Evolutionary conservation across 352 stramenopile species (phyloP).

Genomic region (Phytophthora constricta): DNA sequence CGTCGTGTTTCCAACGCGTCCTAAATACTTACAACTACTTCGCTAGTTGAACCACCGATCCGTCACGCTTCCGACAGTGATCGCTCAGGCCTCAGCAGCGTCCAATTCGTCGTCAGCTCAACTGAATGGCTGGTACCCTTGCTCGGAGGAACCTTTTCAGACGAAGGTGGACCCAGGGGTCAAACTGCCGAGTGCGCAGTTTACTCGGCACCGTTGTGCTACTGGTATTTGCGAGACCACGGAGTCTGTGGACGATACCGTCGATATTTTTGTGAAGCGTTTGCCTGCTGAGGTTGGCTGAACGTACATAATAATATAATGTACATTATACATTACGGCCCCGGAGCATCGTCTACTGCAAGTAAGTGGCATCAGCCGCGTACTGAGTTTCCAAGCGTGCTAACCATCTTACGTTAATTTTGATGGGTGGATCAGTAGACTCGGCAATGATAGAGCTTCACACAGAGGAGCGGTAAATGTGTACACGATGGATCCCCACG

Average conservation of each 20-base stretch:
- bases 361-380: conserved; percentile 27
- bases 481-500: conserved; percentile 62
- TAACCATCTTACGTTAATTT: neutral
- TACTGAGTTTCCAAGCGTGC: too few species aligned
- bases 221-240: conserved; percentile 33
- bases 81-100: conserved; percentile 3
- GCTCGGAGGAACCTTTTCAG: conserved; percentile 36
- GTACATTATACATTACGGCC: conserved; percentile 51
- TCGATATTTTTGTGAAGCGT: conserved; percentile 52
- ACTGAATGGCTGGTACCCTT: conserved; percentile 44
- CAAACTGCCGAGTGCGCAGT: conserved; percentile 41
- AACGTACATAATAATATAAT: conserved; percentile 25
- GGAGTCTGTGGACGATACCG: conserved; percentile 7
- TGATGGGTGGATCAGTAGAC: conserved; percentile 39
- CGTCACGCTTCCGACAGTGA: conserved; percentile 7
- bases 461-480: conserved; percentile 44
- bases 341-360: conserved; percentile 39
- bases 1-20: too few species aligned
- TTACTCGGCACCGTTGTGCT: conserved; percentile 41
- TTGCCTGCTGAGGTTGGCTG: conserved; percentile 20
- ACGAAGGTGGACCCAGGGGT: conserved; percentile 11
- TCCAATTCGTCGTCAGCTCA: neutral
- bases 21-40: too few species aligned
- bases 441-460: conserved; percentile 42
- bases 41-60: neutral